These are phyloP conservation scores for Bothriochloa decipiens DNA, from an alignment of 176 grass and related monocot genomes.

Conservation along the genomic window DNA sequence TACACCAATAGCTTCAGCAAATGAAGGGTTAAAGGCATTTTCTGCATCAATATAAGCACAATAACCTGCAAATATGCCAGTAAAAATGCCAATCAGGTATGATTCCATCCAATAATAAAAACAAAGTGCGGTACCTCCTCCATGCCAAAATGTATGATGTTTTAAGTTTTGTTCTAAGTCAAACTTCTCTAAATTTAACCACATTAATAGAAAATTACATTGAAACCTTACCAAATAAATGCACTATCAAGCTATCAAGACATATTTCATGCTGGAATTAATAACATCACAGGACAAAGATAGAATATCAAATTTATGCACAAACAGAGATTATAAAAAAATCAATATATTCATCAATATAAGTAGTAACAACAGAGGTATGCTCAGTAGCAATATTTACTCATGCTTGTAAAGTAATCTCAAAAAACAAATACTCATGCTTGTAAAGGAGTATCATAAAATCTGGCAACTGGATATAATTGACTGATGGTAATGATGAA, in stretches of 20 bases:
- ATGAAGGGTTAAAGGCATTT: conserved; percentile 75
- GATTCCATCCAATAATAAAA: neutral
- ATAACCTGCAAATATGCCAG: conserved; percentile 63
- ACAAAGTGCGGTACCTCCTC: neutral
- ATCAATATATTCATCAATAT: neutral
- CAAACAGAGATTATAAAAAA: neutral
- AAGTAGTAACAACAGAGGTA: neutral
- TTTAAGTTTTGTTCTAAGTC: neutral
- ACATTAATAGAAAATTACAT: neutral
- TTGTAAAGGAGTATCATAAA: conserved; percentile 26
- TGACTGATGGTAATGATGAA: neutral
- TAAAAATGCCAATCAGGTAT: conserved; percentile 33
- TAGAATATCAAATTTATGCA: neutral
- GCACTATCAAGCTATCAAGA: neutral
- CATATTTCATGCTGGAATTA: neutral
- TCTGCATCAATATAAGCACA: conserved; percentile 97
- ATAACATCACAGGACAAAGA: neutral
- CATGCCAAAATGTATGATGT: neutral
- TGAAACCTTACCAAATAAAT: neutral
- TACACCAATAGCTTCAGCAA: conserved; percentile 84
- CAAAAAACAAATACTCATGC: neutral
- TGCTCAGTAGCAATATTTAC: neutral
- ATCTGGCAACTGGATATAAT: neutral
- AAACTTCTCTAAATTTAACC: neutral
- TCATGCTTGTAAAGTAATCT: too few relatives aligned